phyloP scores from a whole-genome alignment of 176 grass and related monocot species.

The Hordeum marinum region DNA sequence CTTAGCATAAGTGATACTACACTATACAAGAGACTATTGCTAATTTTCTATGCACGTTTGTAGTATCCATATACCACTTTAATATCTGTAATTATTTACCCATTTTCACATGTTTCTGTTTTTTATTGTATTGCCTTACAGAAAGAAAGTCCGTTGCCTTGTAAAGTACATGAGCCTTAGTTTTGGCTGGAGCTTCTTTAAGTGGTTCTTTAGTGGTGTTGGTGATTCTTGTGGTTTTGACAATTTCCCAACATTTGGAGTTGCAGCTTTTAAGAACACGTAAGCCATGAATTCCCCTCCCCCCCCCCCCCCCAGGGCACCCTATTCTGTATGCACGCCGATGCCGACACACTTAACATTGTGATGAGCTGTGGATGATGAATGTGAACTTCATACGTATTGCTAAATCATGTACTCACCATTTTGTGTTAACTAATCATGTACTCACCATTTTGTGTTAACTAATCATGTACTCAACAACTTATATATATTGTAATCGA shows the following conservation, averaged over 20 bases:
- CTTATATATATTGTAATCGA: neutral
- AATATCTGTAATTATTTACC: neutral
- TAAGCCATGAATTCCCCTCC: neutral
- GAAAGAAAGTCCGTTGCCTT: conserved; percentile 42
- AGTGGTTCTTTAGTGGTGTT: conserved; percentile 50
- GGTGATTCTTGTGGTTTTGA: conserved; percentile 48
- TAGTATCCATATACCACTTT: neutral
- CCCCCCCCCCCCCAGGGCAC: no score
- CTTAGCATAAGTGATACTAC: neutral
- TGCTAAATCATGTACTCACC: neutral
- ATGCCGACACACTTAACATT: neutral
- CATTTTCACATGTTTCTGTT: neutral
- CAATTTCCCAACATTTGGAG: conserved; percentile 44
- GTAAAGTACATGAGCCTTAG: conserved; percentile 44
- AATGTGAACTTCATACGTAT: neutral
- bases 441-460: no score
- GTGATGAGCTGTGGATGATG: neutral
- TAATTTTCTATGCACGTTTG: no score
- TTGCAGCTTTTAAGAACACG: conserved; percentile 34
- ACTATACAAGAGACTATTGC: neutral
- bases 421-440: no score
- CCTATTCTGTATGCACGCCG: neutral
- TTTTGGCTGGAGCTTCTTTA: conserved; percentile 50
- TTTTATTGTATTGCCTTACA: conserved; percentile 24
- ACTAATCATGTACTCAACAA: no score